Base-by-base conservation (phyloP, 2,329 filamentous ascomycete species). In the Colletotrichum shisoi region DNA sequence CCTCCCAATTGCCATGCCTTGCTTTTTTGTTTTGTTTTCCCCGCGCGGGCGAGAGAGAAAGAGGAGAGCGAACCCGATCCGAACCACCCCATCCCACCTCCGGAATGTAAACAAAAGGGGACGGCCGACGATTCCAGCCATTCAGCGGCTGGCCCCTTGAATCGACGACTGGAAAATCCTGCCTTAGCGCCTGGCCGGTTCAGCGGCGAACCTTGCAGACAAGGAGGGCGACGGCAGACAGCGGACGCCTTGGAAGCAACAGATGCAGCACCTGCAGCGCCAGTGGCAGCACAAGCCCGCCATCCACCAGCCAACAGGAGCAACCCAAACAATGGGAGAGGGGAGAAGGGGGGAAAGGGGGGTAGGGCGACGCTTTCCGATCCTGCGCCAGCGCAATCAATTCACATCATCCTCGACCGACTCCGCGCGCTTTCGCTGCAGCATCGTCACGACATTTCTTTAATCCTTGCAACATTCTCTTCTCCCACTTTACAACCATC, bases 241-340 rank as follows among this genome's bases (percentile, higher is more conserved):
- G n/a, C 49, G 9, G 7, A 34, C 24, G 37, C 42, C 19, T 37
- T 17, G 40, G 17, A 57, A 40, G 56, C 48, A 45, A 27, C n/a
- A 49, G n/a, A 58, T 39, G 44, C 27, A 54, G 31, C 45, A 46
- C 27, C 19, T 17, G 12, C 56, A 39, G 42, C 54, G n/a, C 37
- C 40, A 37, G 27, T 21, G 39, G 17, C 44, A 40, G 17, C 54
- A 46, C 27, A 27, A 15, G 24, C 11, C 34, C 54, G 19, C 52
- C 60, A 66, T 70, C 49, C 69, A 70, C 69, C 69, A 46, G 69
- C 69, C 69, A 70, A 70, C 69, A 63, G 67, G 52, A 54, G 37
- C 27, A 56, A 42, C 49, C 65, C 62, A 68, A 68, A 65, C 65
- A 68, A 48, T n/a, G 40, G 15, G 34, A 42, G 13, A 21, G 24